Percentiles rank a stretch among this genome's conserved stretches.
Evolutionary conservation across 1,284 basidiomycete species (phyloP).

Genomic region (Ustilago trichophora): DNA sequence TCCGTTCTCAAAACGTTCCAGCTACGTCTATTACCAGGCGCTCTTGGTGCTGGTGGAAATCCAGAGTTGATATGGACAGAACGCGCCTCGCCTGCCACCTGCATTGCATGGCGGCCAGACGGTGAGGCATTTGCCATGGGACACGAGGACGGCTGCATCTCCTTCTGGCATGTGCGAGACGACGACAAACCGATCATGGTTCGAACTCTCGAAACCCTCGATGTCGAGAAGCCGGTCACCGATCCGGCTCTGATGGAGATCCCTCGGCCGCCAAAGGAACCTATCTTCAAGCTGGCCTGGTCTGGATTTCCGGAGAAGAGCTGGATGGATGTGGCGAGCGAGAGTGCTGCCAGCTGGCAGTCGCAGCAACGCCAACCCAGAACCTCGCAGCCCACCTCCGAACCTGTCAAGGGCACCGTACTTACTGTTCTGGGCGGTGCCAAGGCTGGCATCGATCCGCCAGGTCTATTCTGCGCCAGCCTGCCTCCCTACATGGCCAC

Average conservation of each 20-base stretch:
- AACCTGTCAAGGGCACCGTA: conserved; percentile 41
- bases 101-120: conserved; percentile 75
- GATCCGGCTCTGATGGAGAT: conserved; percentile 16
- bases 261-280: conserved; percentile 70
- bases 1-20: conserved; percentile 54
- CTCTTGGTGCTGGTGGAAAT: conserved; percentile 69
- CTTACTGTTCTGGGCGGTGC: conserved; percentile 82
- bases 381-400: conserved; percentile 5
- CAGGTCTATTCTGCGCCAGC: conserved; percentile 77
- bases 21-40: conserved; percentile 58
- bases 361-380: conserved; percentile 18
- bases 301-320: conserved; percentile 59
- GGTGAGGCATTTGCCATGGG: conserved; percentile 72
- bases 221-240: conserved; percentile 54
- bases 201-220: conserved; percentile 67
- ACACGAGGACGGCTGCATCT: conserved; percentile 84
- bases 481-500: conserved; percentile 78
- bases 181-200: conserved; percentile 82
- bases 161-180: conserved; percentile 86
- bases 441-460: conserved; percentile 69
- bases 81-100: conserved; percentile 77
- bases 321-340: conserved; percentile 54
- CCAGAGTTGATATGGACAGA: conserved; percentile 72
- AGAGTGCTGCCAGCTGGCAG: conserved; percentile 42
- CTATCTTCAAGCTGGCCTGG: conserved; percentile 90